Evolutionary conservation across 2,329 filamentous ascomycete genomes (phyloP).

Genomic region (Aspergillus jensenii): DNA sequence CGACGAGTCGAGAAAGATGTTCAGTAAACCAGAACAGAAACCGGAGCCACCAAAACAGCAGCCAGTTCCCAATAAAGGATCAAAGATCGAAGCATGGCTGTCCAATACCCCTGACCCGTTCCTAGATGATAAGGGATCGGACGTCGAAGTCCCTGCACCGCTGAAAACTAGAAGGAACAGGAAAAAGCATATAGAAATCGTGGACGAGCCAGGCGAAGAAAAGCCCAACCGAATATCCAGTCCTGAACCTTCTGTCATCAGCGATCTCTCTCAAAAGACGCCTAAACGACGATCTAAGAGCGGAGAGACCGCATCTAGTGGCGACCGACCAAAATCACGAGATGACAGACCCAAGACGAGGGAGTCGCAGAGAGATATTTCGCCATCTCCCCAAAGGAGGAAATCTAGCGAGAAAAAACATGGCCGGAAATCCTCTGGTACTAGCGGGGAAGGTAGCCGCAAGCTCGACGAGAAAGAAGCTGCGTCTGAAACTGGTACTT

Average conservation of each 20-base stretch:
- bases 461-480: conserved; percentile 27
- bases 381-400: conserved; percentile 13
- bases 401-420: conserved; percentile 14
- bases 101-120: conserved; percentile 58
- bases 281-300: conserved; percentile 22
- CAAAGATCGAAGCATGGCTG: conserved; percentile 64
- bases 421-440: conserved; percentile 16
- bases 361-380: conserved; percentile 7
- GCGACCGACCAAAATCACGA: conserved; percentile 16
- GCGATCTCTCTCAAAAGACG: conserved; percentile 25
- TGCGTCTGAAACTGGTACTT: conserved; percentile 27
- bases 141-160: conserved; percentile 41
- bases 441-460: conserved; percentile 7
- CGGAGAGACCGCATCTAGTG: conserved; percentile 17
- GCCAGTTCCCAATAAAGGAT: conserved; percentile 43
- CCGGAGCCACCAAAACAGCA: conserved; percentile 36
- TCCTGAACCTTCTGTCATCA: conserved; percentile 27
- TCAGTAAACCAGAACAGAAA: conserved; percentile 32
- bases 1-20: conserved; percentile 46
- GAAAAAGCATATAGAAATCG: conserved; percentile 27
- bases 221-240: conserved; percentile 18
- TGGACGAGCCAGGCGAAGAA: conserved; percentile 18
- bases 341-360: conserved; percentile 11
- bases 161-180: conserved; percentile 42
- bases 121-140: conserved; percentile 39